Evolutionary conservation across 768 basidiomycete species (phyloP).

Genomic region (Xanthoconium purpureum): DNA sequence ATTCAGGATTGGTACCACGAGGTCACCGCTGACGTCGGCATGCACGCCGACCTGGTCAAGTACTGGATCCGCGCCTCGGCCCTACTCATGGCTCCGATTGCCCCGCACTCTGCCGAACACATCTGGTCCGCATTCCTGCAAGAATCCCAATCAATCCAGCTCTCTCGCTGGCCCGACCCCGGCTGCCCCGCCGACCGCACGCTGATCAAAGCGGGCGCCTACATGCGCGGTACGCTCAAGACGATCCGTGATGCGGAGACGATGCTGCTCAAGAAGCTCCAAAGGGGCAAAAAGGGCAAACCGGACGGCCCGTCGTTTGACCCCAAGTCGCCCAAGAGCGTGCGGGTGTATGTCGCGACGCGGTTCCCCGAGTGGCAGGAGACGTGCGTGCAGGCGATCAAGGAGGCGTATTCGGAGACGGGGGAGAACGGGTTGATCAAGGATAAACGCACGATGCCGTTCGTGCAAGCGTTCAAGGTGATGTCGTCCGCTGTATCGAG

Average conservation of each 20-base stretch:
- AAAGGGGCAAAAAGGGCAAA: conserved; percentile 68
- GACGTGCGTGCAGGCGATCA: conserved; percentile 69
- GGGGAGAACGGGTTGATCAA: conserved; percentile 78
- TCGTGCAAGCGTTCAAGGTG: conserved; percentile 91
- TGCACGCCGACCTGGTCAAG: conserved; percentile 85
- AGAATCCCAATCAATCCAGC: conserved; percentile 73
- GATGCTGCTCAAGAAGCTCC: conserved; percentile 70
- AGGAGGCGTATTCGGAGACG: conserved; percentile 58
- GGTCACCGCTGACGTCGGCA: conserved; percentile 82
- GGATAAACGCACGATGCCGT: conserved; percentile 96
- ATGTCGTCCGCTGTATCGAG: conserved; percentile 7
- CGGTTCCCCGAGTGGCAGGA: conserved; percentile 95
- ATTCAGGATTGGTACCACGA: conserved; percentile 95
- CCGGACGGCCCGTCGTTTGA: conserved; percentile 58
- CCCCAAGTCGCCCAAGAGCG: conserved; percentile 79
- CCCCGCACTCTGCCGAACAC: conserved; percentile 93
- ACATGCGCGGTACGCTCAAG: conserved; percentile 92
- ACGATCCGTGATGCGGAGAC: conserved; percentile 87
- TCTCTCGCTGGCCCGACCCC: conserved; percentile 79
- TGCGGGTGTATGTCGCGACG: conserved; percentile 87
- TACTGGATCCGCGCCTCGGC: conserved; percentile 83
- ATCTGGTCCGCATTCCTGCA: conserved; percentile 77
- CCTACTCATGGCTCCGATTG: conserved; percentile 79
- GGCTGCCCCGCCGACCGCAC: conserved; percentile 55
- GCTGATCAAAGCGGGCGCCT: conserved; percentile 68